Base-by-base conservation (phyloP, 2,329 filamentous ascomycete species). In the Fonsecaea pedrosoi region DNA sequence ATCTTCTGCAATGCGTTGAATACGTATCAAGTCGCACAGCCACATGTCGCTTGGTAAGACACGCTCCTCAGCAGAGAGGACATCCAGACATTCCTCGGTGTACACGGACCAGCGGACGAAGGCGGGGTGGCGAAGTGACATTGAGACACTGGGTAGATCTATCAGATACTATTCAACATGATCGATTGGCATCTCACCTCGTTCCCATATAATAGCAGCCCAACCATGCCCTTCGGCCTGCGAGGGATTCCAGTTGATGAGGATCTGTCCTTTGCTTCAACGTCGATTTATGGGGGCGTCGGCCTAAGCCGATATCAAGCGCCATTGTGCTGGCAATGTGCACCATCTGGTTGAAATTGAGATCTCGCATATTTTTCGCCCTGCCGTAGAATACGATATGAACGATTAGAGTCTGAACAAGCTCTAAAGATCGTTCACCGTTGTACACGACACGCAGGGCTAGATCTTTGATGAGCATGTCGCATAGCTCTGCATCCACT, bases 271-370 rank as follows among this genome's bases (percentile, higher is more conserved):
- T 6, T 78, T 66, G 18, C 80, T 77, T 34, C 72, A 75, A 61
- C 77, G 70, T 18, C 62, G 76, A 21, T 72, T 71, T 76, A 80
- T 81, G 73, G 70, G 78, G 77, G 69, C 83, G 82, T 68, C 86
- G 85, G 15, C 89, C 91, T 1, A 96, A 84, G 0, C 92, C 92
- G 42, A 96, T 85, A 72, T 96, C 92, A 62, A 95, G 88, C 25
- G 89, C 90, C 88, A 96, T 91, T 71, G 92, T 85, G 58, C 89
- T 89, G 1, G 91, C 90, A 73, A 92, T 87, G 76, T 96, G 92
- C 53, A 92, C 87, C 71, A 94, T 85, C 80, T 94, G 91, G 79
- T 94, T 96, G 77, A 95, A 96, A 76, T 94, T 94, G 74, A 94
- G 86, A 78, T 95, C 90, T 73, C 95, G 91, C 66, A 91, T 91